Evolutionary conservation across 2,329 filamentous ascomycete genomes (phyloP).

Genomic region (Colletotrichum graminicola): DNA sequence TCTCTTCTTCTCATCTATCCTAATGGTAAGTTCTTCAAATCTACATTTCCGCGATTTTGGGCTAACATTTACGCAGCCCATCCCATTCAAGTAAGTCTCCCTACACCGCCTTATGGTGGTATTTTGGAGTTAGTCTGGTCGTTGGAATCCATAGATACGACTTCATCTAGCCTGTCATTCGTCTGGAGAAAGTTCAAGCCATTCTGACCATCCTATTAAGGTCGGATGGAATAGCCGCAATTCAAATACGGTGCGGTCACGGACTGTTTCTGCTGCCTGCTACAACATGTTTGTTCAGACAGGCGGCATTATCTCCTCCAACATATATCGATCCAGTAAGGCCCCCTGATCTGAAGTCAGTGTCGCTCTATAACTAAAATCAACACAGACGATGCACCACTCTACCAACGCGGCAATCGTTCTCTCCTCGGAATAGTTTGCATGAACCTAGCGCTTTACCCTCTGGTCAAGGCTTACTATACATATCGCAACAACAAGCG

Average conservation of each 20-base stretch:
- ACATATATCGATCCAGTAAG: conserved; percentile 54
- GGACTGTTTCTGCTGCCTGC: conserved; percentile 72
- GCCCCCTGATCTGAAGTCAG: not conserved
- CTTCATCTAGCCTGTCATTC: no score
- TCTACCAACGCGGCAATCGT: conserved; percentile 67
- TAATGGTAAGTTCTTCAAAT: conserved; percentile 45
- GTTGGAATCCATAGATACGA: no score
- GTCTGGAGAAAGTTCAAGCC: not conserved
- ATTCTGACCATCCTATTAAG: not conserved
- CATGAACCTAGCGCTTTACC: conserved; percentile 50
- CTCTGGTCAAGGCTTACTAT: conserved; percentile 50
- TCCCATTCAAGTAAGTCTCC: conserved; percentile 52
- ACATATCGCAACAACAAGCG: conserved; percentile 50
- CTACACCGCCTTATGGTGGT: not conserved
- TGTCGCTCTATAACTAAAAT: conserved; percentile 49
- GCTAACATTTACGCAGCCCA: conserved; percentile 53
- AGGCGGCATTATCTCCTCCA: conserved; percentile 55
- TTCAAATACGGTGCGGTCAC: conserved; percentile 68
- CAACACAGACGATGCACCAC: conserved; percentile 55
- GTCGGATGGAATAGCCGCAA: conserved; percentile 66
- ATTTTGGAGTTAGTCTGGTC: not conserved
- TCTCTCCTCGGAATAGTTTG: conserved; percentile 63
- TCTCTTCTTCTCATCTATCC: conserved; percentile 52
- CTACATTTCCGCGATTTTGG: conserved; percentile 50
- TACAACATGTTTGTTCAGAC: conserved; percentile 69